Conservation (phyloP, 208 protist genomes). For the Leishmania mexicana region DNA sequence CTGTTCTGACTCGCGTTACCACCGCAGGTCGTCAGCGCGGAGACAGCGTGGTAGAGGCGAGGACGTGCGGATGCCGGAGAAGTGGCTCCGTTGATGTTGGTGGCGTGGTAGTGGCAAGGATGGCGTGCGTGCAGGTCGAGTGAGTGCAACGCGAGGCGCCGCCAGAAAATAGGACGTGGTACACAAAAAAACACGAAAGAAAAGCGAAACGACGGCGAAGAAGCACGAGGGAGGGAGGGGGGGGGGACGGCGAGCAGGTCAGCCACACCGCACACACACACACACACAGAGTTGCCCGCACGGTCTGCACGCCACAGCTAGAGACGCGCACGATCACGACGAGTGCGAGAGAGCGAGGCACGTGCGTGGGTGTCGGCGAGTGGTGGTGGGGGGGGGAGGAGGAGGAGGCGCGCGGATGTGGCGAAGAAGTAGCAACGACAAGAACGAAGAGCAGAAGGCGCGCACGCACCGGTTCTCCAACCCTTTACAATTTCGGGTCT, state of each 20-base stretch:
- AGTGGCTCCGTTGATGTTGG: not conserved
- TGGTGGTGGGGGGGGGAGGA: not conserved
- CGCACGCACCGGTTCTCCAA: too few species aligned
- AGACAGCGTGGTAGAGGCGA: not conserved
- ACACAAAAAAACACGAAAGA: too few species aligned
- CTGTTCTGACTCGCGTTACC: not conserved
- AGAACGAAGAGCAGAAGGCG: too few species aligned
- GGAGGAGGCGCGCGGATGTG: not conserved
- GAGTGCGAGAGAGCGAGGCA: not conserved
- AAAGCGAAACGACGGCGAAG: too few species aligned
- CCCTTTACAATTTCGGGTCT: not conserved
- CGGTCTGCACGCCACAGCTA: not conserved
- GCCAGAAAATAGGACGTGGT: too few species aligned
- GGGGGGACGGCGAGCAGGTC: not conserved
- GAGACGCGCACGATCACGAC: not conserved
- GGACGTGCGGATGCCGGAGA: not conserved
- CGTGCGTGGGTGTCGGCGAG: not conserved
- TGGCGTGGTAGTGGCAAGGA: not conserved
- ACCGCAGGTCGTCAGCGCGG: not conserved
- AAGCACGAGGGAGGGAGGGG: not conserved
- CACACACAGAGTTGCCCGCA: not conserved
- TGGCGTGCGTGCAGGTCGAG: not conserved
- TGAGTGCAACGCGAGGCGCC: too few species aligned
- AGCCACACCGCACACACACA: not conserved
- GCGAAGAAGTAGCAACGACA: not conserved